Evolutionary conservation across 257 asterid genomes (phyloP), one percentile per base, ranked within the genome.

Genomic region (Nicotiana sylvestris): DNA sequence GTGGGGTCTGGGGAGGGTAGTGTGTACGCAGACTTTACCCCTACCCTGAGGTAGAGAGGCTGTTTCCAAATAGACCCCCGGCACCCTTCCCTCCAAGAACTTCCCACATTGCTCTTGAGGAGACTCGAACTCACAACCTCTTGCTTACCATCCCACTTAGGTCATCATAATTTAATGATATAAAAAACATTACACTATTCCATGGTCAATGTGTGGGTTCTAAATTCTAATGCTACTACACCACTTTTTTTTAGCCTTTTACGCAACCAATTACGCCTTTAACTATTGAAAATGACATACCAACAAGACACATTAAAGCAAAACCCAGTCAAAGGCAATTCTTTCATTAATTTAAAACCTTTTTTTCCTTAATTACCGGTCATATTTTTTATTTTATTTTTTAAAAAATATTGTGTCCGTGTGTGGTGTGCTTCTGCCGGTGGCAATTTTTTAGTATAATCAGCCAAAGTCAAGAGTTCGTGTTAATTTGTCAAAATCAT

Each of bases 201-300:
- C 49, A 43, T 43, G 49, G 49, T 43, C 11, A 43, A 58, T n/a
- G 65, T 58, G 9, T 58, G 65, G 11, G 3, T 18, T 5, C 61
- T 56, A 56, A 56, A 1, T 18, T 5, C 61, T 56, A 56, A 56
- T 56, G 61, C 61, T 56, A 56, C 21, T 51, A 16, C 25, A 43
- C 49, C 49, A 43, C 49, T 2, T 56, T 4, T 4, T 3, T 37
- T 74, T 25, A 49, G 8, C 39, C 62, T 49, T 74, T 49, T 49
- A 27, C 43, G 80, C 80, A 74, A 49, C 27, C 53, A 74, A 74
- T 74, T 62, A 74, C 62, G 80, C 80, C 80, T 46, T 25, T 33
- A 74, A 46, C 39, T 72, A 21, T 46, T 49, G 21, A 72, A 46
- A 21, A 46, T 74, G 80, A 74, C 80, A 27, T 25, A 46, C 37